These are phyloP conservation scores for Talaromyces wortmannii DNA, from an alignment of 495 filamentous ascomycete genomes.

Conservation along the genomic window DNA sequence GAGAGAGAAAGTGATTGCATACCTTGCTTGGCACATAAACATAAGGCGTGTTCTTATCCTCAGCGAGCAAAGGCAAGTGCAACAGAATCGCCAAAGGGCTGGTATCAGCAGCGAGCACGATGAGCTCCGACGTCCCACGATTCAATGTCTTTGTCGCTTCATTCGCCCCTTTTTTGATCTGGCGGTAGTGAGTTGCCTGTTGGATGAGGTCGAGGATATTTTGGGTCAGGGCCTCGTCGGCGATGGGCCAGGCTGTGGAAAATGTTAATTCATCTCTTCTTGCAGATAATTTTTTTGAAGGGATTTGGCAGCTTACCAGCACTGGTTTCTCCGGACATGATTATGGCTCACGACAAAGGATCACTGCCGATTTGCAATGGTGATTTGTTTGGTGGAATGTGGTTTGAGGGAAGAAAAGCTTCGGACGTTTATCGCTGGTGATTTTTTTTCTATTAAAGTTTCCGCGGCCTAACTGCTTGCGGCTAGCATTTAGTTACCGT, in stretches of 20 bases:
- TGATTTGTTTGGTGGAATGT: conserved; percentile 3
- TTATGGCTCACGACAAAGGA: conserved; percentile 36
- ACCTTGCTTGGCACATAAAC: conserved; percentile 51
- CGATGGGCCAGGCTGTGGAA: conserved; percentile 75
- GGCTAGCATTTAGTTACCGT: not conserved
- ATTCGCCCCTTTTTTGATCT: conserved; percentile 78
- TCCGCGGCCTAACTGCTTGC: not conserved
- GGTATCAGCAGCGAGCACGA: conserved; percentile 69
- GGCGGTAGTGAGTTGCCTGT: conserved; percentile 75
- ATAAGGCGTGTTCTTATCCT: conserved; percentile 76
- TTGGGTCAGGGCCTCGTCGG: conserved; percentile 75
- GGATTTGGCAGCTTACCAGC: conserved; percentile 20
- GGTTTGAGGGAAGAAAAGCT: conserved; percentile 13
- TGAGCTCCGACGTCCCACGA: conserved; percentile 80
- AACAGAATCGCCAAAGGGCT: conserved; percentile 83
- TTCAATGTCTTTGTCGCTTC: conserved; percentile 82
- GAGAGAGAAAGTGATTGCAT: not conserved
- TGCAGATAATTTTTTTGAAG: not conserved
- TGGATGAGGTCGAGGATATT: conserved; percentile 80
- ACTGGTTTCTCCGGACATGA: conserved; percentile 29
- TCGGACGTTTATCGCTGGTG: conserved; percentile 8
- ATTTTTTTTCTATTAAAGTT: not conserved
- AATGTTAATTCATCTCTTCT: not conserved
- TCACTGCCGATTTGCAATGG: conserved; percentile 29
- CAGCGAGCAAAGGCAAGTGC: conserved; percentile 81